Percentiles rank a stretch among this genome's conserved stretches.
These are phyloP conservation scores for Venturia asperata DNA, from an alignment of 2,329 filamentous ascomycete species.

Conservation along the genomic window DNA sequence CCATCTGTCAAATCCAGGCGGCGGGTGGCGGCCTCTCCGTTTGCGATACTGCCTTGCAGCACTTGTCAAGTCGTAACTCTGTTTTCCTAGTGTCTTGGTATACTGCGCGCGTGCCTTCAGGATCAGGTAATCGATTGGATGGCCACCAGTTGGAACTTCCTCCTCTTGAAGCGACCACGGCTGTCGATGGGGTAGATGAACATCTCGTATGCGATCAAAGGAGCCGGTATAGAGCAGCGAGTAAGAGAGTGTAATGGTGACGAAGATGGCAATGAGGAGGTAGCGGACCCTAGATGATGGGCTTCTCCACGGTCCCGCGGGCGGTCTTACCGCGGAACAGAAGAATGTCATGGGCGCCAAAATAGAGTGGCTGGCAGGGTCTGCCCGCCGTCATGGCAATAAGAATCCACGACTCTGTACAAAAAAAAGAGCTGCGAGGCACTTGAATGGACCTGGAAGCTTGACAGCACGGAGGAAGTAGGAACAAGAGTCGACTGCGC, in stretches of 20 bases:
- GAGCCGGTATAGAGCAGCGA: slow-evolving; percentile 1
- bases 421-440: neutral
- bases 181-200: neutral
- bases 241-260: slow-evolving; percentile 5
- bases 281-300: neutral
- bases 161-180: neutral
- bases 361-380: neutral
- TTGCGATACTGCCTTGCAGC: slow-evolving; percentile 39
- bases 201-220: slow-evolving; percentile 11
- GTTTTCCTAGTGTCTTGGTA: neutral
- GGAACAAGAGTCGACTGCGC: neutral
- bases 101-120: slow-evolving; percentile 5
- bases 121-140: slow-evolving; percentile 16
- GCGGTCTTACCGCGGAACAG: neutral
- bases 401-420: neutral
- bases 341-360: neutral
- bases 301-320: neutral
- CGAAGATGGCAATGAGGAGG: neutral
- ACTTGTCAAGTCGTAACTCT: slow-evolving; percentile 25
- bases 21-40: slow-evolving; percentile 43
- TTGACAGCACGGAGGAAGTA: neutral
- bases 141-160: neutral
- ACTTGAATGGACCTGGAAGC: neutral
- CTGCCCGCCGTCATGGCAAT: neutral
- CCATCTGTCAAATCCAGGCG: slow-evolving; percentile 45